These are phyloP conservation scores for Trichoderma polysporum DNA, from an alignment of 2,329 filamentous ascomycete genomes.

Conservation along the genomic window DNA sequence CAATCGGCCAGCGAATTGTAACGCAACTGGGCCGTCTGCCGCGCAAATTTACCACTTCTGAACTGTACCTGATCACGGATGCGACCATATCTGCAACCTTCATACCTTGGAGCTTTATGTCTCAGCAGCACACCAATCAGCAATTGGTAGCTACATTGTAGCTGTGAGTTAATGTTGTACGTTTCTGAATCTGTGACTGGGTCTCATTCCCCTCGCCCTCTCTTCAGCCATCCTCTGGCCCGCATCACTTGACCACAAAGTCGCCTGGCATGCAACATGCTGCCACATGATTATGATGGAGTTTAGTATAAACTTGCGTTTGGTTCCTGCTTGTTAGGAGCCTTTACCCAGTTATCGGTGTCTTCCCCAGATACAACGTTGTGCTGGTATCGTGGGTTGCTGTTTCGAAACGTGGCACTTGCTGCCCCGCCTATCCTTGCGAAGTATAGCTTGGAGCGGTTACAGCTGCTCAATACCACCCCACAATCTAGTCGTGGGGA, in stretches of 20 bases:
- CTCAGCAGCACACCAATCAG: not conserved
- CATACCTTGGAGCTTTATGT: not conserved
- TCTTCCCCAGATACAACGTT: slow-evolving; percentile 10
- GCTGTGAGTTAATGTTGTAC: not conserved
- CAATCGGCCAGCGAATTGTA: not conserved
- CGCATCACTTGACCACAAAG: not conserved
- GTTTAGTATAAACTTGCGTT: not conserved
- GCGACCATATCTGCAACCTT: not conserved
- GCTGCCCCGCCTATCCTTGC: not conserved
- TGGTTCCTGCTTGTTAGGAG: not conserved
- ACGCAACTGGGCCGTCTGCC: not conserved
- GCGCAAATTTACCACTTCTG: not conserved
- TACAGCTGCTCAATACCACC: not conserved
- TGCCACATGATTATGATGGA: not conserved
- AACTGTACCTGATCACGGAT: not conserved
- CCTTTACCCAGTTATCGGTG: not conserved
- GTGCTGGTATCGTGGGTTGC: not conserved
- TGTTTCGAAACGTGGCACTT: slow-evolving; percentile 6
- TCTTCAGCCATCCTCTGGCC: not conserved
- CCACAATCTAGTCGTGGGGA: not conserved
- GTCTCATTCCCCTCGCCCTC: not conserved
- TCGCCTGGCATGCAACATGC: not conserved
- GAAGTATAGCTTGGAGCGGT: not conserved
- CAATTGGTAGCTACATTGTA: not conserved
- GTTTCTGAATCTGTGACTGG: not conserved